Percentiles rank a stretch among this genome's conserved stretches.
Conservation (phyloP, 139 green algal species). For the Spirogloea muscicola region DNA sequence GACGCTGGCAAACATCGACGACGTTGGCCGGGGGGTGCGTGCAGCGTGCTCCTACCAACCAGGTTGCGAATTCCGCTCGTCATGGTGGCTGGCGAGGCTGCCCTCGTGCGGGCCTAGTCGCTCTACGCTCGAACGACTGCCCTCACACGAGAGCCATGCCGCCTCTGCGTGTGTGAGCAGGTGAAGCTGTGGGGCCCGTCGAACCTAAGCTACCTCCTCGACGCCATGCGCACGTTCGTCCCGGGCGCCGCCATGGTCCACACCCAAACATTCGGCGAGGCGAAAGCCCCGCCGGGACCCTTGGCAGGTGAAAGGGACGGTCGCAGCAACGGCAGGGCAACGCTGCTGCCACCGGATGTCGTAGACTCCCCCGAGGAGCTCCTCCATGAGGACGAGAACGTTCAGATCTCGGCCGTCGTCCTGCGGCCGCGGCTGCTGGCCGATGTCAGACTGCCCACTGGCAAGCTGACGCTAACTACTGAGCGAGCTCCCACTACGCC, state of each 20-base stretch:
- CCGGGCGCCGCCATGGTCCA: constrained; percentile 4
- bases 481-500: too few relatives aligned
- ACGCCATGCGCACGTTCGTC: constrained; percentile 39
- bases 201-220: constrained; percentile 27
- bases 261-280: constrained; percentile 6
- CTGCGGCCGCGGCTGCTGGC: neutral
- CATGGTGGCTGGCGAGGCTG: too few relatives aligned
- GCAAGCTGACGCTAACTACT: too few relatives aligned
- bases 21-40: too few relatives aligned
- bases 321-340: neutral
- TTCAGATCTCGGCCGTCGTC: constrained; percentile 39
- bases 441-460: too few relatives aligned
- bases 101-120: too few relatives aligned
- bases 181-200: constrained; percentile 32
- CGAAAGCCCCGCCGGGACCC: neutral
- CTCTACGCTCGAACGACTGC: too few relatives aligned
- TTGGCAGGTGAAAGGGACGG: too few relatives aligned
- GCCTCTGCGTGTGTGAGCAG: too few relatives aligned
- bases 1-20: neutral
- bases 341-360: neutral
- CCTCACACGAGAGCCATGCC: too few relatives aligned
- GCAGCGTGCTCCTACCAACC: too few relatives aligned
- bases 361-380: constrained; percentile 1
- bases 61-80: too few relatives aligned
- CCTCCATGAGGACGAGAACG: constrained; percentile 35